Percentiles rank a stretch among this genome's conserved stretches.
phyloP scores from a whole-genome alignment of 2,329 filamentous ascomycete genomes.

The Claviceps cyperi region DNA sequence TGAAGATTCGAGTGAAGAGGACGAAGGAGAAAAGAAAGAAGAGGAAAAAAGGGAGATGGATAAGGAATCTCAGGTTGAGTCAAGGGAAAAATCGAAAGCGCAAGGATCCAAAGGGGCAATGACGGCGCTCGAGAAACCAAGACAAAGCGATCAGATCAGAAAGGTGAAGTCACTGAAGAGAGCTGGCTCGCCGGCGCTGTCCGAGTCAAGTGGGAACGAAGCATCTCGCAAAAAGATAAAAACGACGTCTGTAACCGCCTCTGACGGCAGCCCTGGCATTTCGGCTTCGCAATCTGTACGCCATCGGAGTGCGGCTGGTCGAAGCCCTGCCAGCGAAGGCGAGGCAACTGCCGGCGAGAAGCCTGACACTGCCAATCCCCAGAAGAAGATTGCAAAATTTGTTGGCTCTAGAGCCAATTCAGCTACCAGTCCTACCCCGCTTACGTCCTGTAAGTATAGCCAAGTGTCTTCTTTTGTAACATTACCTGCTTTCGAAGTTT shows the following conservation, averaged over 20 bases:
- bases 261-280: conserved; percentile 40
- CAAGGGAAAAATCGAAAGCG: conserved; percentile 37
- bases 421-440: conserved; percentile 40
- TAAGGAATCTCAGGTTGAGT: conserved; percentile 35
- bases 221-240: conserved; percentile 67
- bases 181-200: conserved; percentile 71
- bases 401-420: conserved; percentile 37
- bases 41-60: conserved; percentile 52
- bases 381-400: conserved; percentile 43
- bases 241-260: conserved; percentile 38
- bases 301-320: conserved; percentile 29
- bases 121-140: conserved; percentile 35
- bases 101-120: conserved; percentile 55
- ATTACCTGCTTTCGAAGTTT: not conserved
- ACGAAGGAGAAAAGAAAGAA: conserved; percentile 31
- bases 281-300: conserved; percentile 31
- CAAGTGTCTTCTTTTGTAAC: not conserved
- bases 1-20: conserved; percentile 25
- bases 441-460: conserved; percentile 22
- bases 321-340: conserved; percentile 54
- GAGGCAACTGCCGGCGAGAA: conserved; percentile 57
- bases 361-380: conserved; percentile 36
- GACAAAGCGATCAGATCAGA: conserved; percentile 24
- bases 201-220: conserved; percentile 85
- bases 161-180: conserved; percentile 60